Conservation (phyloP, 805 yeast species). For the Lipomyces starkeyi region DNA sequence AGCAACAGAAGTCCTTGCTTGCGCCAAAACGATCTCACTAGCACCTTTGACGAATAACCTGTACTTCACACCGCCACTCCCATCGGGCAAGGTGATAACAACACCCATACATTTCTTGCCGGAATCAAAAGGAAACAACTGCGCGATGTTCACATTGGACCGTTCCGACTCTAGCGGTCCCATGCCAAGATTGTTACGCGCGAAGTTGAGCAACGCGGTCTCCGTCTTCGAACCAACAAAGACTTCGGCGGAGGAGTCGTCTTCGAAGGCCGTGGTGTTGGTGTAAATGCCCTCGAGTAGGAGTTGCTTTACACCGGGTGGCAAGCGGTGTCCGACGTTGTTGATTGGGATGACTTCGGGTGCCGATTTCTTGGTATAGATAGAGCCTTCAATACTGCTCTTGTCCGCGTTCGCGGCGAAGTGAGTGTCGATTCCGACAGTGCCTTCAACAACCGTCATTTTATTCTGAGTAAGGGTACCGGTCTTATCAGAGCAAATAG, state of each 20-base stretch:
- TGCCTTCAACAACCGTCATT: slow-evolving; percentile 87
- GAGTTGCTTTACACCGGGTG: slow-evolving; percentile 33
- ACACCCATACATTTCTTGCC: slow-evolving; percentile 91
- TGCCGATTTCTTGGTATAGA: slow-evolving; percentile 17
- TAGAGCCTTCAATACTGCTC: not conserved
- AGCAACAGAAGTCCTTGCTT: slow-evolving; percentile 37
- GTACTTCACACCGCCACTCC: slow-evolving; percentile 42
- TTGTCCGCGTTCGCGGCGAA: slow-evolving; percentile 45
- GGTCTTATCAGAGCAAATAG: slow-evolving; percentile 95
- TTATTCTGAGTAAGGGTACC: slow-evolving; percentile 94
- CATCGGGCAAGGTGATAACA: slow-evolving; percentile 58
- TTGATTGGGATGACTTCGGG: slow-evolving; percentile 29
- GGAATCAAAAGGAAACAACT: slow-evolving; percentile 88
- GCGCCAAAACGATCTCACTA: slow-evolving; percentile 78
- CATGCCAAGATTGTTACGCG: slow-evolving; percentile 59
- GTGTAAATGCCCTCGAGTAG: slow-evolving; percentile 65
- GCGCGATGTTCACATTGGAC: slow-evolving; percentile 57
- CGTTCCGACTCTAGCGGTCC: slow-evolving; percentile 57
- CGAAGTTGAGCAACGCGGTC: slow-evolving; percentile 78
- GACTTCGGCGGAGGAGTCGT: slow-evolving; percentile 54
- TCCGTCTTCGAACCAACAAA: slow-evolving; percentile 95
- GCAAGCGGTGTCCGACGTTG: slow-evolving; percentile 34
- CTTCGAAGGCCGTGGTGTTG: slow-evolving; percentile 90
- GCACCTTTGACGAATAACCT: slow-evolving; percentile 89
- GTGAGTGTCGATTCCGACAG: slow-evolving; percentile 58